A percentile compares a stretch with the other conserved stretches of the same genome.
Conservation (phyloP, 2,329 filamentous ascomycete genomes). For the Helotiales sp. region DNA sequence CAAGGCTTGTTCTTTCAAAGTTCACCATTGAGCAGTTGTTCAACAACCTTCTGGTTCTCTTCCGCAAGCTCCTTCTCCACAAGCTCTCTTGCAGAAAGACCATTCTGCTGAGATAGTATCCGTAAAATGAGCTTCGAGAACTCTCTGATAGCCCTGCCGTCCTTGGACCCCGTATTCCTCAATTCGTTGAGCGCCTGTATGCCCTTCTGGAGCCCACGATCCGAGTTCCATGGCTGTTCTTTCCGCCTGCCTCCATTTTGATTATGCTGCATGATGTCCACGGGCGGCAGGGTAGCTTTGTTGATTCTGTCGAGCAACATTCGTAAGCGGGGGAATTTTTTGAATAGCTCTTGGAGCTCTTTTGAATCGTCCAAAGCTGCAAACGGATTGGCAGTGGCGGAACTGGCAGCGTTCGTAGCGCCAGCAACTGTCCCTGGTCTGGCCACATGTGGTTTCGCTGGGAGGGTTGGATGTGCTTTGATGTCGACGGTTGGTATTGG, state of each 20-base stretch:
- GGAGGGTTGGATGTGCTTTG: conserved; percentile 23
- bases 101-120: conserved; percentile 47
- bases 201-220: conserved; percentile 62
- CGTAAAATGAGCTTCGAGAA: conserved; percentile 62
- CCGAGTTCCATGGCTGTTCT: conserved; percentile 56
- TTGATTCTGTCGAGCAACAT: conserved; percentile 55
- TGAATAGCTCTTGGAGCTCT: conserved; percentile 57
- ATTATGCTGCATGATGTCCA: background rate
- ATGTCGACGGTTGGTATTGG: conserved; percentile 19
- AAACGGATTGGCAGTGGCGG: conserved; percentile 43
- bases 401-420: conserved; percentile 17
- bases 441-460: conserved; percentile 12
- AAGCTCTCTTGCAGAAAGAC: conserved; percentile 44
- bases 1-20: conserved; percentile 13
- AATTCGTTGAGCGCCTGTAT: conserved; percentile 58
- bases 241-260: conserved; percentile 18
- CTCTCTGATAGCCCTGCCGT: conserved; percentile 64
- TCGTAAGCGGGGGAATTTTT: conserved; percentile 56
- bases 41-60: conserved; percentile 54
- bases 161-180: conserved; percentile 55
- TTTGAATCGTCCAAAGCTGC: conserved; percentile 55
- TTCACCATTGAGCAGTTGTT: conserved; percentile 54
- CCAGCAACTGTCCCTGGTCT: conserved; percentile 35
- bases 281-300: conserved; percentile 55
- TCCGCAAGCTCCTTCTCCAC: conserved; percentile 53